phyloP scores from a whole-genome alignment of 1,284 basidiomycete genomes.

The Ustilago loliicola region DNA sequence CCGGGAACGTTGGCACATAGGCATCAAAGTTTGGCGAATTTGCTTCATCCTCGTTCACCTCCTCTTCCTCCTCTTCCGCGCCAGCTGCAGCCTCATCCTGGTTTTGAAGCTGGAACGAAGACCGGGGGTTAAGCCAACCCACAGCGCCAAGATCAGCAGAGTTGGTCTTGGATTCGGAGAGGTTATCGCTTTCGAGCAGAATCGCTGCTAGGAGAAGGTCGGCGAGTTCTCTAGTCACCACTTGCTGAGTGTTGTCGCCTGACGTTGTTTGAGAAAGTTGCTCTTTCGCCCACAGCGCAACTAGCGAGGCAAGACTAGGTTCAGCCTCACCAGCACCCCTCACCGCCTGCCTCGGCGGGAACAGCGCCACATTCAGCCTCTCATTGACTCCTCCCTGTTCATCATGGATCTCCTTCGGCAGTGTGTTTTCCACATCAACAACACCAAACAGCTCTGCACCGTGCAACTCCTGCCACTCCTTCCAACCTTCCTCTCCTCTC shows the following conservation, averaged over 20 bases:
- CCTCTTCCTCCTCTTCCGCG: slow-evolving; percentile 7
- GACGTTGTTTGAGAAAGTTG: neutral
- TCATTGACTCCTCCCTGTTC: slow-evolving; percentile 32
- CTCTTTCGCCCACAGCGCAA: slow-evolving; percentile 45
- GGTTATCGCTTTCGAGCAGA: slow-evolving; percentile 42
- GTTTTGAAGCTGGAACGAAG: slow-evolving; percentile 37
- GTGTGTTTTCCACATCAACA: slow-evolving; percentile 36
- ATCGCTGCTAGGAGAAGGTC: slow-evolving; percentile 42
- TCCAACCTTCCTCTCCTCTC: slow-evolving; percentile 28
- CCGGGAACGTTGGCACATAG: slow-evolving; percentile 50
- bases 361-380: slow-evolving; percentile 31
- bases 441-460: slow-evolving; percentile 46
- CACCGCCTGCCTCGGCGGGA: slow-evolving; percentile 21
- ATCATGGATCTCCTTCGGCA: slow-evolving; percentile 37
- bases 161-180: slow-evolving; percentile 41
- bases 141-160: slow-evolving; percentile 50
- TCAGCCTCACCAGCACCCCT: slow-evolving; percentile 32
- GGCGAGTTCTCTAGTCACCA: slow-evolving; percentile 34
- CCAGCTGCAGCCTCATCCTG: slow-evolving; percentile 20
- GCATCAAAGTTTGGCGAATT: slow-evolving; percentile 40
- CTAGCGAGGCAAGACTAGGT: slow-evolving; percentile 37
- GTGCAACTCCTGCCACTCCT: slow-evolving; percentile 45
- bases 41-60: slow-evolving; percentile 38
- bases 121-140: slow-evolving; percentile 44
- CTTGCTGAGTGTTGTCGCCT: neutral